Evolutionary conservation across 441 rosid genomes (phyloP).

Genomic region (Corymbia citriodora): DNA sequence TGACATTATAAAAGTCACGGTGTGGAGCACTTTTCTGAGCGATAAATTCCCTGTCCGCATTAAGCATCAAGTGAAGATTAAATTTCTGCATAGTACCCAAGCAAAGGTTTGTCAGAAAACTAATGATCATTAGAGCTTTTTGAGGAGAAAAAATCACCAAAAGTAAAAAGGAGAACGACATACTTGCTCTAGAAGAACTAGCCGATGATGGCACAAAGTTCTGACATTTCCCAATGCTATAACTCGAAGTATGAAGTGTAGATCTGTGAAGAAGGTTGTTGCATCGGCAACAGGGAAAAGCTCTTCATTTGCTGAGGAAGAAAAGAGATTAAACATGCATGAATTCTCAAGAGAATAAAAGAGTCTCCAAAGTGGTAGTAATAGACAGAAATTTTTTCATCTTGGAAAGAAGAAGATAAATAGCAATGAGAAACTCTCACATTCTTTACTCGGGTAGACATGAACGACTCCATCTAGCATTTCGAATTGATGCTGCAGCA

Average conservation of each 20-base stretch:
- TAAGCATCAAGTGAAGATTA: slow-evolving; percentile 98
- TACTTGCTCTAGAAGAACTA: slow-evolving; percentile 96
- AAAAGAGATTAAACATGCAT: slow-evolving; percentile 6
- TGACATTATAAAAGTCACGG: slow-evolving; percentile 96
- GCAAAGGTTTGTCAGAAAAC: slow-evolving; percentile 6
- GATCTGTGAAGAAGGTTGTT: slow-evolving; percentile 89
- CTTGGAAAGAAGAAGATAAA: not conserved
- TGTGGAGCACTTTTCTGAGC: slow-evolving; percentile 99
- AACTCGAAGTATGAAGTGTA: slow-evolving; percentile 83
- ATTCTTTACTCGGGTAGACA: slow-evolving; percentile 73
- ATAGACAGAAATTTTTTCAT: not conserved
- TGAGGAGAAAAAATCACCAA: not conserved
- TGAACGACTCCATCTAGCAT: slow-evolving; percentile 97
- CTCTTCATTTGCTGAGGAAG: slow-evolving; percentile 58
- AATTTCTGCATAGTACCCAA: slow-evolving; percentile 56
- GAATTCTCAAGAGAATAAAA: not conserved
- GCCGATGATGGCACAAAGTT: slow-evolving; percentile 87
- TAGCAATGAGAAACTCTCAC: slow-evolving; percentile 20
- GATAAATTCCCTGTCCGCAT: slow-evolving; percentile 93
- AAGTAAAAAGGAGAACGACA: not conserved
- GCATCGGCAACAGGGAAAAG: slow-evolving; percentile 97
- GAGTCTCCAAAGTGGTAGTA: not conserved
- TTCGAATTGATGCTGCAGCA: slow-evolving; percentile 80
- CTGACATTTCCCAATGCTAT: slow-evolving; percentile 93
- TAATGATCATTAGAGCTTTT: slow-evolving; percentile 5